Base-by-base conservation (phyloP, 176 grass and related monocot genomes). In the Coix lacrymajobi region DNA sequence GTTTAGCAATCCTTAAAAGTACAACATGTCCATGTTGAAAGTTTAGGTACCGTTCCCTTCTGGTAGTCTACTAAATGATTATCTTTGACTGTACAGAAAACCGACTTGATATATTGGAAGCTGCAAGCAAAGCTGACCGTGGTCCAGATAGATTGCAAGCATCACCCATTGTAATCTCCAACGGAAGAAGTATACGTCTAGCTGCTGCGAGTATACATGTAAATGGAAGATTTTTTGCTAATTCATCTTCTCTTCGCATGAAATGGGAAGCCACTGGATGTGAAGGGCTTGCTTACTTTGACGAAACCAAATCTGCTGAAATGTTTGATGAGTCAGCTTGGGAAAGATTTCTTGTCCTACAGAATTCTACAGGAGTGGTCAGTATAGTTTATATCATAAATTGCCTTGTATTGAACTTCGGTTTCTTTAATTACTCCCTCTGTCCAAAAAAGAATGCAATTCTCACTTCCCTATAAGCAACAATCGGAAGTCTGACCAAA, bases 311-410 rank as follows among this genome's bases (percentile, higher is more conserved):
- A 67, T 78, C 75, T 72, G 34, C 46, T 86, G 75, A 51, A 52
- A 85, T 74, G 54, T 76, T 71, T 89, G 86, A 88, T 63, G 51
- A 69, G 38, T 86, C 82, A 83, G 85, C 76, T 65, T 98, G 96
- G 96, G 96, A 95, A 79, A 92, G 85, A 67, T 98, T 95, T 86
- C 82, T 95, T 84, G 81, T 95, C 84, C 81, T 98, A 52, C 88
- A 91, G 45, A 98, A 98, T 86, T 90, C 88, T 57, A 94, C 96
- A 80, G 96, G 96, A 91, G 48, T 91, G 92, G 96, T 98, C 73
- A 82, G 95, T 90, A 85, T 8, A 22, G 63, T 80, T 65, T 5
- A 24, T 66, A 77, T 52, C 63, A 38, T 24, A 70, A 61, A 63
- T 66, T 62, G 10, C 56, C 34, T 28, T 80, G 76, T 76, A 75